Percentiles rank a stretch among this genome's conserved stretches.
These are phyloP conservation scores for Paecilomyces niveus DNA, from an alignment of 2,329 filamentous ascomycete species.

Conservation along the genomic window DNA sequence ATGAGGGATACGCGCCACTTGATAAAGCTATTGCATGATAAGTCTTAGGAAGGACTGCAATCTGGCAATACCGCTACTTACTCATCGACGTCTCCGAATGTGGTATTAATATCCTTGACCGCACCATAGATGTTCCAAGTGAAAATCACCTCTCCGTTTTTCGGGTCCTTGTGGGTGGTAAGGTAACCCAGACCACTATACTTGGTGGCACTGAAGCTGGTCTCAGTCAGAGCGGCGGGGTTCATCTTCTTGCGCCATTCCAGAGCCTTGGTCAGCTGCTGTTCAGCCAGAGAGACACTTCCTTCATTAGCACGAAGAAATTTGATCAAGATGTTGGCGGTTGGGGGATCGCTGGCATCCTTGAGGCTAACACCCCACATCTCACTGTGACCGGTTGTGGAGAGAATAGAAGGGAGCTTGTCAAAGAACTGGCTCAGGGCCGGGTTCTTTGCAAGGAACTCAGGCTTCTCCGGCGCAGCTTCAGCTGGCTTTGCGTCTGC, in stretches of 20 bases:
- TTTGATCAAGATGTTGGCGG: slow-evolving; percentile 81
- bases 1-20: slow-evolving; percentile 85
- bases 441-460: slow-evolving; percentile 29
- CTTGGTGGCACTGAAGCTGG: slow-evolving; percentile 58
- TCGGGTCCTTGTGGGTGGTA: slow-evolving; percentile 57
- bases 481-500: slow-evolving; percentile 13
- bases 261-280: slow-evolving; percentile 71
- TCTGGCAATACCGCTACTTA: slow-evolving; percentile 40
- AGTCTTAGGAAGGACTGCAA: slow-evolving; percentile 1
- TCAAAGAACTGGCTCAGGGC: slow-evolving; percentile 52
- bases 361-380: slow-evolving; percentile 77
- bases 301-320: slow-evolving; percentile 85
- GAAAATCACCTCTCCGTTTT: slow-evolving; percentile 53
- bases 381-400: slow-evolving; percentile 58
- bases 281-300: slow-evolving; percentile 64
- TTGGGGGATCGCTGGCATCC: slow-evolving; percentile 55
- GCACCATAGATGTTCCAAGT: slow-evolving; percentile 93
- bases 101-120: slow-evolving; percentile 71
- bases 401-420: slow-evolving; percentile 52
- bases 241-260: slow-evolving; percentile 75
- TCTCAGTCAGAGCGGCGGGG: slow-evolving; percentile 58
- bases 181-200: slow-evolving; percentile 77
- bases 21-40: slow-evolving; percentile 58
- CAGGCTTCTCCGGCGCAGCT: slow-evolving; percentile 17
- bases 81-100: slow-evolving; percentile 77